Base-by-base conservation (phyloP, 768 basidiomycete genomes). In the Leccinum ochraceum region DNA sequence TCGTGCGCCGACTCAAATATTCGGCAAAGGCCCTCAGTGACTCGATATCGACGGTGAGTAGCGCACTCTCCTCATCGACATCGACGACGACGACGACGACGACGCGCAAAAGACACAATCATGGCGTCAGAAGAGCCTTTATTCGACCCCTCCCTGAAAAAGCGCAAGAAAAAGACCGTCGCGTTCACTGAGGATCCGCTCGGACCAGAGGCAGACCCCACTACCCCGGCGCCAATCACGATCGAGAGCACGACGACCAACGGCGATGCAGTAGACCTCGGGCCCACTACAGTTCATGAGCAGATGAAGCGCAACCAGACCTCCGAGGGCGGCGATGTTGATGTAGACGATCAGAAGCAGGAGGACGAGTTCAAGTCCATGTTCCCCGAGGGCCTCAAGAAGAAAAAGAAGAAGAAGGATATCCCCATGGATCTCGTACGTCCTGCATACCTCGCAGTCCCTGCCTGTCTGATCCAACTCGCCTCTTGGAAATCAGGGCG, bases 381-480 rank as follows among this genome's bases (percentile, higher is more conserved):
- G 87, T 94, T 94, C 70, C 74, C 73, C 16, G 90, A 88, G 3
- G 92, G 92, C 71, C 71, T 92, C 72, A 94, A 92, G 83, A 94
- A 90, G 83, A 94, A 93, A 76, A 94, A 93, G 79, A 94, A 94
- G 80, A 92, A 90, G 81, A 94, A 92, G 74, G 92, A 93, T 59
- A 90, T 94, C 60, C 91, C 90, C 5, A 81, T 92, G 72, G 90
- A 92, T 75, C 76, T 92, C 61, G 90, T 90, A 71, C 64, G 88
- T 78, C 28, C 2, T 51, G 14, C 3, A 6, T 17, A 50, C 10
- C 14, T 37, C n/a, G 14, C 52, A 30, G 4, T 10, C n/a, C 3
- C 1, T 26, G 3, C 16, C 16, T 39, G 6, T 57, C 50, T 42
- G 50, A 60, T 62, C 58, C 56, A 48, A 53, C 44, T 10, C 53